Evolutionary conservation across 2,329 filamentous ascomycete species (phyloP), one percentile per base, ranked within the genome.

Genomic region (Penicillium janthinellum): DNA sequence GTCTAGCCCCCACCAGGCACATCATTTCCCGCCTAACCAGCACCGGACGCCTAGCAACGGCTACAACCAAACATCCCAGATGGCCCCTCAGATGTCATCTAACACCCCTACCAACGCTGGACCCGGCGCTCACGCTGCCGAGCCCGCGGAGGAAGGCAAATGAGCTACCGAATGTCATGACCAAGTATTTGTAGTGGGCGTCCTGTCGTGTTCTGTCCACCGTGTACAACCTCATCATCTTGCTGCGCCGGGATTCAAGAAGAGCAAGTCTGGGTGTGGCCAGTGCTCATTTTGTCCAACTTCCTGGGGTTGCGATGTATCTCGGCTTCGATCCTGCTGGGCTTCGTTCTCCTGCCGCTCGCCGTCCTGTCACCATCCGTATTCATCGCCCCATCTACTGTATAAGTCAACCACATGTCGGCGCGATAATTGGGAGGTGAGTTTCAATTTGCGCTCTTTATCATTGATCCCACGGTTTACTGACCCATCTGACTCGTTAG

Each of bases 1-100:
- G 56, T 85, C 83, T 38, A 90, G 87, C 68, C 87, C 87, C 53
- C 87, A 88, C 64, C 85, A 88, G 60, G 64, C 71, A 67, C 86
- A 89, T 71, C 85, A 88, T 67, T 88, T 86, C 69, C 82, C 82
- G 1, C 82, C 81, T 41, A 83, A 84, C 63, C 80, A 31, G 28
- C 28, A 86, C 70, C 85, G 85, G 65, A 77, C 74, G 15, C 79
- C 80, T 42, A 87, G 82, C 68, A 84, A 84, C 64, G 83, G 80
- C 66, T 83, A 82, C 71, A 84, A 79, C 59, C 83, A 84, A 60
- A 68, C 76, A 35, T 71, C 72, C 48, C 77, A 78, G 56, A 71
- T 79, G 57, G 75, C 79, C 47, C 79, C 79, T 64, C 77, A 81
- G 62, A 75, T 78, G 60, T 75, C 79, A 64, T 71, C 72, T 56